A percentile compares a stretch with the other conserved stretches of the same genome.
phyloP scores from a whole-genome alignment of 2,329 filamentous ascomycete genomes.

The Malbranchea zuffiana region DNA sequence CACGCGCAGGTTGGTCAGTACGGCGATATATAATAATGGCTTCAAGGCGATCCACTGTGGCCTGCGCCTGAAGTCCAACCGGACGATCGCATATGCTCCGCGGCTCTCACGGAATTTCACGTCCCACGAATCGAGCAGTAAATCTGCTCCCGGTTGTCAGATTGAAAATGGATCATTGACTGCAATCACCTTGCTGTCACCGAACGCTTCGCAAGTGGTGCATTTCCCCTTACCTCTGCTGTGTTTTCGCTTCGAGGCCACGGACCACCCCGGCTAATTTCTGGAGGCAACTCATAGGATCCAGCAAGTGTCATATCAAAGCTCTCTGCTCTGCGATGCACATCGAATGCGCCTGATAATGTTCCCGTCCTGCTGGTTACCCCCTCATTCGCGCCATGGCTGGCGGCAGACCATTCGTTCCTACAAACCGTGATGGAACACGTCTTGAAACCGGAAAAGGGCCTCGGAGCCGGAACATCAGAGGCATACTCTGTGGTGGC shows the following conservation, averaged over 20 bases:
- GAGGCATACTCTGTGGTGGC: slow-evolving; percentile 24
- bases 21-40: neutral
- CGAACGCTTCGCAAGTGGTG: slow-evolving; percentile 9
- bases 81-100: neutral
- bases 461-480: slow-evolving; percentile 6
- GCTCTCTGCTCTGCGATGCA: slow-evolving; percentile 16
- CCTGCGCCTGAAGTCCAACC: neutral
- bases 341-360: slow-evolving; percentile 14
- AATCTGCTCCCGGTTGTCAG: neutral
- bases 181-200: slow-evolving; percentile 9
- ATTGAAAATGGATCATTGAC: slow-evolving; percentile 1
- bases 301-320: slow-evolving; percentile 23
- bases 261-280: neutral
- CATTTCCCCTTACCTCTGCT: neutral
- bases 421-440: slow-evolving; percentile 23
- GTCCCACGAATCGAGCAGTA: neutral
- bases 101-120: neutral
- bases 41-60: neutral
- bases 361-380: slow-evolving; percentile 30
- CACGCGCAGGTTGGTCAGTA: slow-evolving; percentile 1
- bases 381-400: slow-evolving; percentile 29
- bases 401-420: slow-evolving; percentile 24
- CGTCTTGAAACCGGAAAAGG: slow-evolving; percentile 17
- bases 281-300: slow-evolving; percentile 16
- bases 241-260: neutral